Percentiles rank a stretch among this genome's conserved stretches.
phyloP scores from a whole-genome alignment of 805 yeast species.

The Torulaspora quercuum region DNA sequence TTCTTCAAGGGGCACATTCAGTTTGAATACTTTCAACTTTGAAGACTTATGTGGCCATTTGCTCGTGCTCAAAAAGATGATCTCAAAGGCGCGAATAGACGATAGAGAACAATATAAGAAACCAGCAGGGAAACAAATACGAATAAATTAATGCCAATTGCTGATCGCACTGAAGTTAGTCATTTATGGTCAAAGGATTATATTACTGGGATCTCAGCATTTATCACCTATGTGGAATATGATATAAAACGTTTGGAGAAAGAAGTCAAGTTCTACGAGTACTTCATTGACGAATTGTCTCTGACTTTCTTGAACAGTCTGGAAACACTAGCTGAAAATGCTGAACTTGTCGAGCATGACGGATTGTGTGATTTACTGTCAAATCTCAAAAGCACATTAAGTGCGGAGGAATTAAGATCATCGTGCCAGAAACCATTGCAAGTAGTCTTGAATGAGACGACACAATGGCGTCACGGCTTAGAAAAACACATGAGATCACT shows the following conservation, averaged over 20 bases:
- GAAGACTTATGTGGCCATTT: no score
- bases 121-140: no score
- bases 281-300: conserved; percentile 23
- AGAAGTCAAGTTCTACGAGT: conserved; percentile 20
- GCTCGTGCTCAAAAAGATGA: no score
- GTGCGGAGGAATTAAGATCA: conserved; percentile 5
- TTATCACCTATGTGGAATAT: conserved; percentile 20
- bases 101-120: no score
- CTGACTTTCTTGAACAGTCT: conserved; percentile 8
- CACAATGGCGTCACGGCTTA: conserved; percentile 10
- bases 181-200: conserved; percentile 36
- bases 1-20: no score
- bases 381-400: conserved; percentile 1
- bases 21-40: no score
- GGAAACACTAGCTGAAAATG: neutral
- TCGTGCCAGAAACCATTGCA: conserved; percentile 14
- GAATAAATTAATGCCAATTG: conserved; percentile 2
- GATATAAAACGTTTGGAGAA: conserved; percentile 20
- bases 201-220: conserved; percentile 29
- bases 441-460: conserved; percentile 7
- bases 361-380: conserved; percentile 3
- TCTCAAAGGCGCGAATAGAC: no score
- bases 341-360: conserved; percentile 6
- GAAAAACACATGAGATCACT: conserved; percentile 11
- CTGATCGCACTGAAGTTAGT: conserved; percentile 10